Conservation (phyloP, 495 filamentous ascomycete genomes). For the Trichocladium uniseriatum region DNA sequence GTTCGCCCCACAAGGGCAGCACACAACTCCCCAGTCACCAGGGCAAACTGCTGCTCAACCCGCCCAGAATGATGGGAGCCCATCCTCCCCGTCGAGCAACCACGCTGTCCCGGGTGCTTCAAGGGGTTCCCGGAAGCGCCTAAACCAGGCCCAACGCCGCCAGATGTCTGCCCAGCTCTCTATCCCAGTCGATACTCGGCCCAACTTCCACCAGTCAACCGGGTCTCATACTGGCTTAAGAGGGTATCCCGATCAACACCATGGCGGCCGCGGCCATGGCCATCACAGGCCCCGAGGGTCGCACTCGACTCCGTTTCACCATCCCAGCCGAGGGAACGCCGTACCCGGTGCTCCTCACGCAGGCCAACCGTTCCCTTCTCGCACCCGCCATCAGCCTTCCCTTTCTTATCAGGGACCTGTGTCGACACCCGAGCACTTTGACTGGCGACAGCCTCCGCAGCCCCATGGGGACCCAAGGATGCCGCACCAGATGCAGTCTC, state of each 20-base stretch:
- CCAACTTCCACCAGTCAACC: conserved; percentile 14
- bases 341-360: conserved; percentile 1
- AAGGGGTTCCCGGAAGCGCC: conserved; percentile 34
- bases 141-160: conserved; percentile 47
- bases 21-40: background rate
- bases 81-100: background rate
- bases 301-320: conserved; percentile 21
- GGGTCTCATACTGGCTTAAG: conserved; percentile 7
- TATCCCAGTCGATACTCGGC: conserved; percentile 40
- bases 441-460: conserved; percentile 17
- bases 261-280: conserved; percentile 13
- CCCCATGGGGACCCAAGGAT: conserved; percentile 6
- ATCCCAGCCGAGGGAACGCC: conserved; percentile 10
- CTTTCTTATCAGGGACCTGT: conserved; percentile 23
- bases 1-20: background rate
- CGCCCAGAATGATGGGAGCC: background rate
- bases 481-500: background rate
- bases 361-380: conserved; percentile 2
- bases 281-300: conserved; percentile 14
- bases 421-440: conserved; percentile 10
- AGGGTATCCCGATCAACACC: conserved; percentile 13
- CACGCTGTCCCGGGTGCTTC: background rate
- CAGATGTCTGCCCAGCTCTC: conserved; percentile 45
- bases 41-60: background rate
- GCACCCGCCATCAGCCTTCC: conserved; percentile 23